Conservation (phyloP, 164 flowering plant genomes). For the Sedum album region DNA sequence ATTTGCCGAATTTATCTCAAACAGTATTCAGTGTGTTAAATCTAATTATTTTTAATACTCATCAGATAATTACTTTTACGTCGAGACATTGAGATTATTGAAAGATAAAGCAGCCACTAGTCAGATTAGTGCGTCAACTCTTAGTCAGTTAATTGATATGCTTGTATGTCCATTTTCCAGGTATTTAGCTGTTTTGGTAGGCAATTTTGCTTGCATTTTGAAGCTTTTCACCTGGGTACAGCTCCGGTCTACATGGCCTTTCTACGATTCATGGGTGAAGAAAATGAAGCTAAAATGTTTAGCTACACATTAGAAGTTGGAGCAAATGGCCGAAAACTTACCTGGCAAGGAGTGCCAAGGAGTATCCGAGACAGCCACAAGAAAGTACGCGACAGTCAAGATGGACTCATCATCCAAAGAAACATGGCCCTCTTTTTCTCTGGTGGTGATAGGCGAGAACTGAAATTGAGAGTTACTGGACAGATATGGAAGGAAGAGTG, state of each 20-base stretch:
- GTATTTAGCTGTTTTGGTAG: not conserved
- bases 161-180: not conserved
- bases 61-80: too few relatives aligned
- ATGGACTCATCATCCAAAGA: not conserved
- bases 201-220: not conserved
- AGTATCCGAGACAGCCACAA: not conserved
- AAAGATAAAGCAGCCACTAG: too few relatives aligned
- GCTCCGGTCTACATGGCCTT: not conserved
- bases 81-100: too few relatives aligned
- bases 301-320: not conserved
- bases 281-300: not conserved
- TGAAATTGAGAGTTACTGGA: not conserved
- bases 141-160: too few relatives aligned
- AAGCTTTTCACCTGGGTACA: not conserved
- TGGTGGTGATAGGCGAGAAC: not conserved
- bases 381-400: not conserved
- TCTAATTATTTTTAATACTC: too few relatives aligned
- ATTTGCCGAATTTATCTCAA: too few relatives aligned
- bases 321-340: not conserved
- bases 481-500: not conserved
- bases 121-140: too few relatives aligned
- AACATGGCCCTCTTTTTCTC: not conserved
- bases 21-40: too few relatives aligned
- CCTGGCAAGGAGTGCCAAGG: not conserved
- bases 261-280: not conserved